Conservation (phyloP, 139 green algal species). For the Monoraphidium neglectum region DNA sequence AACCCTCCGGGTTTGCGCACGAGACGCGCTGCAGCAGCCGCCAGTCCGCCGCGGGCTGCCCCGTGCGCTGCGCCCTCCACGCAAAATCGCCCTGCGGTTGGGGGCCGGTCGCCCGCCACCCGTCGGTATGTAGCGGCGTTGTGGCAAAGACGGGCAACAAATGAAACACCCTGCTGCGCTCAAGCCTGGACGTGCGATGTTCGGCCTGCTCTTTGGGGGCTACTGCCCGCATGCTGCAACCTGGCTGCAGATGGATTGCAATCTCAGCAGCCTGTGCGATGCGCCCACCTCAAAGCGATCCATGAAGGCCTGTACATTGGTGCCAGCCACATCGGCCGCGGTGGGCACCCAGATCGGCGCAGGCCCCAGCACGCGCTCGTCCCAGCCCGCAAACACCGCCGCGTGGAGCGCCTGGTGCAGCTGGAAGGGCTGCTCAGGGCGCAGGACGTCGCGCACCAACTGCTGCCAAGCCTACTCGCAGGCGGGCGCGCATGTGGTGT, state of each 20-base stretch:
- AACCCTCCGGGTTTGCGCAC: constrained; percentile 50
- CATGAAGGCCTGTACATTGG: constrained; percentile 71
- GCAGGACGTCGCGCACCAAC: constrained; percentile 44
- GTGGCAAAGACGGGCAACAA: background rate
- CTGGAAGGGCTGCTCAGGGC: constrained; percentile 53
- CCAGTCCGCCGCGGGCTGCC: constrained; percentile 40
- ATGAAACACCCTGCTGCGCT: background rate
- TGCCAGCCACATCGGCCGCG: constrained; percentile 14
- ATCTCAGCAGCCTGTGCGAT: background rate
- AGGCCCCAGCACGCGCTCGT: constrained; percentile 44
- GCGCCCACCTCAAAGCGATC: constrained; percentile 30
- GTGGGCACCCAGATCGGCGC: constrained; percentile 66
- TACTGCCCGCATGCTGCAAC: background rate
- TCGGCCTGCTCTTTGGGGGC: background rate
- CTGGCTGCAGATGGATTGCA: background rate
- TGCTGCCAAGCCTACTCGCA: constrained; percentile 41
- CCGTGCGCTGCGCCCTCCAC: background rate
- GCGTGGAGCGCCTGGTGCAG: constrained; percentile 57
- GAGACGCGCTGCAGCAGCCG: constrained; percentile 64
- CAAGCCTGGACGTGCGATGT: background rate
- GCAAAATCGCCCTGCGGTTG: background rate
- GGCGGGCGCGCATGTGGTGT: no score
- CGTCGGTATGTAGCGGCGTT: no score
- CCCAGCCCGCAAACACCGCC: constrained; percentile 48
- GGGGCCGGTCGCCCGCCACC: background rate